These are phyloP conservation scores for Wakefieldia striispora DNA, from an alignment of 768 basidiomycete species.

Conservation along the genomic window DNA sequence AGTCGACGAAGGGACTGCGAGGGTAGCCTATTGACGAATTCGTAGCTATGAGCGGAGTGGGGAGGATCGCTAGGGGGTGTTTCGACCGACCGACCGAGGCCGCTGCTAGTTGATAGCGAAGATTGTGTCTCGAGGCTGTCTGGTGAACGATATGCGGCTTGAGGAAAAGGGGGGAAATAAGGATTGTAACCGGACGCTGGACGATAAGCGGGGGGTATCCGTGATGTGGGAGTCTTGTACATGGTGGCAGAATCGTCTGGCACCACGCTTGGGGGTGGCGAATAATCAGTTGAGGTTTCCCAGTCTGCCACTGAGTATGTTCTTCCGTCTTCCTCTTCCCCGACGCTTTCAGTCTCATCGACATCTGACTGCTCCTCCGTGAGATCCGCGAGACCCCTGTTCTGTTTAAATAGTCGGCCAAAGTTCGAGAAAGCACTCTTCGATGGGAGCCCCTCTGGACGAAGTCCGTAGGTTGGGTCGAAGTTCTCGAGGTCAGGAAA, in stretches of 20 bases:
- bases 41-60: constrained; percentile 14
- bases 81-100: constrained; percentile 41
- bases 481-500: constrained; percentile 70
- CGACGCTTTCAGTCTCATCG: constrained; percentile 38
- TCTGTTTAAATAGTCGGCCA: constrained; percentile 65
- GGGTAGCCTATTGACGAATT: constrained; percentile 18
- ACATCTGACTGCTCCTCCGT: constrained; percentile 56
- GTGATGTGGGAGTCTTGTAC: constrained; percentile 65
- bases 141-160: constrained; percentile 32
- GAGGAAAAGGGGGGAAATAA: constrained; percentile 1
- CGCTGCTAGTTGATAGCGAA: constrained; percentile 49
- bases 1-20: constrained; percentile 29
- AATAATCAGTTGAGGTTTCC: constrained; percentile 52
- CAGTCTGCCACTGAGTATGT: constrained; percentile 71
- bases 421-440: constrained; percentile 83
- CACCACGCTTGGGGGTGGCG: constrained; percentile 43
- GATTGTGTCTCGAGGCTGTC: constrained; percentile 51
- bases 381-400: constrained; percentile 76
- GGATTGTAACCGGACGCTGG: constrained; percentile 24
- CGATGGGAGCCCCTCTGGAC: constrained; percentile 85
- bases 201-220: constrained; percentile 13
- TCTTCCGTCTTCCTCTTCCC: constrained; percentile 32
- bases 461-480: constrained; percentile 94
- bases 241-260: constrained; percentile 51
- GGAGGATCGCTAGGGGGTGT: constrained; percentile 41